A percentile compares a stretch with the other conserved stretches of the same genome.
Evolutionary conservation across 2,329 filamentous ascomycete species (phyloP).

Genomic region (Macroventuria anomochaeta): DNA sequence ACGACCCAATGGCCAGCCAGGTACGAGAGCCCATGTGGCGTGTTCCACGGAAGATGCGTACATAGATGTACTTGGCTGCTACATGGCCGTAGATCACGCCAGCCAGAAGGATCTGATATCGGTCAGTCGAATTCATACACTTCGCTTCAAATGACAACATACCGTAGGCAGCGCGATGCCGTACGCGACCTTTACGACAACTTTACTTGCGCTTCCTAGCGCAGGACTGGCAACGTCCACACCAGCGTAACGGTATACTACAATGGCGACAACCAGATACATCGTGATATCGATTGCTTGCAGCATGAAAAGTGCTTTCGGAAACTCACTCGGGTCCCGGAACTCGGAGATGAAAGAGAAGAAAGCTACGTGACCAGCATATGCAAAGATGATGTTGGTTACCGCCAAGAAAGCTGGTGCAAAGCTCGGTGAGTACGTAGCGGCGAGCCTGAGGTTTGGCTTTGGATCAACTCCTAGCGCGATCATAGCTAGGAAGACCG

Average conservation of each 20-base stretch:
- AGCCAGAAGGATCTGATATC: conserved; percentile 64
- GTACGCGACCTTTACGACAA: conserved; percentile 70
- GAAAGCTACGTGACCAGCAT: conserved; percentile 69
- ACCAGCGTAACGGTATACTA: conserved; percentile 72
- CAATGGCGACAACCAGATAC: conserved; percentile 70
- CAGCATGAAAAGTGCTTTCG: conserved; percentile 66
- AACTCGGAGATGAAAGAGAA: conserved; percentile 71
- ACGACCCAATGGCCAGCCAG: conserved; percentile 51
- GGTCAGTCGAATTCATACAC: neutral
- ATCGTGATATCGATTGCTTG: conserved; percentile 65
- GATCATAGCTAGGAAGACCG: conserved; percentile 71
- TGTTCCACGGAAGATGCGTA: conserved; percentile 66
- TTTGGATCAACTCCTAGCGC: conserved; percentile 61
- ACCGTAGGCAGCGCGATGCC: conserved; percentile 69
- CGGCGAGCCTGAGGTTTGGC: conserved; percentile 30
- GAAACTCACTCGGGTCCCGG: conserved; percentile 64
- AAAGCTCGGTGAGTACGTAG: conserved; percentile 24
- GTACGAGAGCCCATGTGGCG: conserved; percentile 43
- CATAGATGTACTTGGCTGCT: conserved; percentile 69
- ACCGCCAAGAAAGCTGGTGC: conserved; percentile 30
- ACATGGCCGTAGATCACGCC: conserved; percentile 71
- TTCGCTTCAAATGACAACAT: neutral
- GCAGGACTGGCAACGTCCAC: conserved; percentile 67
- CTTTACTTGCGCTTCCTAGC: conserved; percentile 63
- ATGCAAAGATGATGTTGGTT: conserved; percentile 73